A percentile compares a stretch with the other conserved stretches of the same genome.
Evolutionary conservation across 352 stramenopile genomes (phyloP).

Genomic region (Pythium biforme): DNA sequence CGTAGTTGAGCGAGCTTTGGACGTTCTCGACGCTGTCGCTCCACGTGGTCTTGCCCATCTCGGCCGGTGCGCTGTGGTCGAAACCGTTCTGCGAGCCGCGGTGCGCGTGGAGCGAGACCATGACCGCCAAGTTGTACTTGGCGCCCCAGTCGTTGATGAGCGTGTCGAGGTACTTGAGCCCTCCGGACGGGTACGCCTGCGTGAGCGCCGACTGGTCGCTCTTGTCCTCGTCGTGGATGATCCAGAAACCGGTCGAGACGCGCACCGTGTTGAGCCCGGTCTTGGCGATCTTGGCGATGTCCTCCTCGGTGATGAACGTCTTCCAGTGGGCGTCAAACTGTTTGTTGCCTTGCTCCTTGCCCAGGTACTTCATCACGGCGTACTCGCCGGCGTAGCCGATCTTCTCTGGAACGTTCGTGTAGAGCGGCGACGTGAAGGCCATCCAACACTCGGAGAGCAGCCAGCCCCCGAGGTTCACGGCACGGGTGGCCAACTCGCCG

Average conservation of each 20-base stretch:
- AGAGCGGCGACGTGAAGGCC: constrained; percentile 69
- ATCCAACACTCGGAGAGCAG: constrained; percentile 82
- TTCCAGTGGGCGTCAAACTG: constrained; percentile 58
- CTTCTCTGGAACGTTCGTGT: constrained; percentile 60
- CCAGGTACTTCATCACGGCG: constrained; percentile 38
- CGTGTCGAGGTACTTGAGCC: constrained; percentile 66
- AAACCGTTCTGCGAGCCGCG: constrained; percentile 75
- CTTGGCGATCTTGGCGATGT: constrained; percentile 59
- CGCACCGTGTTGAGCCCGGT: constrained; percentile 69
- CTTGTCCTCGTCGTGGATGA: constrained; percentile 42
- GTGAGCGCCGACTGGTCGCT: constrained; percentile 29
- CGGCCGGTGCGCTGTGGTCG: constrained; percentile 54
- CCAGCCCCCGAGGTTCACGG: constrained; percentile 85
- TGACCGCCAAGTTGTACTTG: constrained; percentile 64
- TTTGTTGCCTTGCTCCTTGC: constrained; percentile 37
- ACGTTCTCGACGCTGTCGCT: constrained; percentile 47
- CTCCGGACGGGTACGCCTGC: constrained; percentile 35
- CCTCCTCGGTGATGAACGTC: constrained; percentile 47
- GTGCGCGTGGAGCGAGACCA: constrained; percentile 73
- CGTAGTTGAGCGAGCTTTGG: constrained; percentile 55
- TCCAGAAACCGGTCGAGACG: constrained; percentile 80
- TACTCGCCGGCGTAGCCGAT: constrained; percentile 45
- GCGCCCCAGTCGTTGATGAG: constrained; percentile 77
- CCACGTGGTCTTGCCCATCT: constrained; percentile 33
- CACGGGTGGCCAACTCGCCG: constrained; percentile 41